phyloP scores from a whole-genome alignment of 2,329 filamentous ascomycete genomes.

The Mollisiaceae sp. region DNA sequence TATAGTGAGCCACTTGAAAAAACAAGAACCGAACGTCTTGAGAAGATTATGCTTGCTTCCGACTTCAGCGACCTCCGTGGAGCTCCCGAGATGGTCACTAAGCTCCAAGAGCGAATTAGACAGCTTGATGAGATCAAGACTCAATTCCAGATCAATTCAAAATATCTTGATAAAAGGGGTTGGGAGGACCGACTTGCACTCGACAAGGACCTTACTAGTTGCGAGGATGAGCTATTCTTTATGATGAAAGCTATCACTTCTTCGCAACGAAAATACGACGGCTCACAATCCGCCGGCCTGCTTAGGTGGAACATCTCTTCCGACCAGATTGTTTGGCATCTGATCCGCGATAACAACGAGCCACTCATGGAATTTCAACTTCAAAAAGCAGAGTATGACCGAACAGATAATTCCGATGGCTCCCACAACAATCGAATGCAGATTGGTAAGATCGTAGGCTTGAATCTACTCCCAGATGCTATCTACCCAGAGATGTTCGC shows the following conservation, averaged over 20 bases:
- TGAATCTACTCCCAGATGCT: constrained; percentile 88
- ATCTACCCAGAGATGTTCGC: constrained; percentile 96
- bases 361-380: constrained; percentile 93
- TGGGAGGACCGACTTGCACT: constrained; percentile 91
- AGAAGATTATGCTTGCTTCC: constrained; percentile 98
- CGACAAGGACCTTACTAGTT: constrained; percentile 85
- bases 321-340: constrained; percentile 95
- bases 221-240: constrained; percentile 98
- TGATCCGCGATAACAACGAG: constrained; percentile 85
- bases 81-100: constrained; percentile 89
- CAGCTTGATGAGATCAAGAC: constrained; percentile 96
- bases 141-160: constrained; percentile 92
- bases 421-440: constrained; percentile 94
- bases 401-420: constrained; percentile 95
- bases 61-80: constrained; percentile 97
- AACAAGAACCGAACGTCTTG: constrained; percentile 90
- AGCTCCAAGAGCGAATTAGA: constrained; percentile 88
- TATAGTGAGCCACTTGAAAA: constrained; percentile 98
- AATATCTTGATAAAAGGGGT: constrained; percentile 82
- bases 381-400: constrained; percentile 87
- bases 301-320: constrained; percentile 94
- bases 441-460: constrained; percentile 83
- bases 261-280: constrained; percentile 85
- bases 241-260: constrained; percentile 99
- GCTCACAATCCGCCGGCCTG: constrained; percentile 76